Conservation (phyloP, 352 stramenopile genomes). For the Pelagophyceae sp. region DNA sequence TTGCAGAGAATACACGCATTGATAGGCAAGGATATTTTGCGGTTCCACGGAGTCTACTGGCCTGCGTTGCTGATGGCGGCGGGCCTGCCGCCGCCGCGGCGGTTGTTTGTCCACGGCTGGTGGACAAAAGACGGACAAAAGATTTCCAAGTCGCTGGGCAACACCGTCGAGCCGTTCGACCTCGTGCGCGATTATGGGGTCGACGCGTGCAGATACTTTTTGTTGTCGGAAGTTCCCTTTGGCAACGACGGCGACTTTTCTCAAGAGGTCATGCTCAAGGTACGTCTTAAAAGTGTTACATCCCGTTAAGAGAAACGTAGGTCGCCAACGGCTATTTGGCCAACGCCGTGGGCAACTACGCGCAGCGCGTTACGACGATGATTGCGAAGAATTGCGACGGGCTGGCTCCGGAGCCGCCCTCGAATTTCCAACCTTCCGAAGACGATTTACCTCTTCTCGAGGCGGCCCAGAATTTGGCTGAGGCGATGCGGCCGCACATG, state of each 20-base stretch:
- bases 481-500: slow-evolving; percentile 38
- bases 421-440: slow-evolving; percentile 27
- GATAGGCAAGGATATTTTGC: slow-evolving; percentile 99
- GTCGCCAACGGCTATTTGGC: slow-evolving; percentile 60
- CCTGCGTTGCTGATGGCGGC: slow-evolving; percentile 89
- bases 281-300: too few species aligned
- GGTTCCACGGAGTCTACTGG: slow-evolving; percentile 98
- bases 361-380: slow-evolving; percentile 57
- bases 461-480: slow-evolving; percentile 35
- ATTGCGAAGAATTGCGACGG: slow-evolving; percentile 60
- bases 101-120: slow-evolving; percentile 93
- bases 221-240: slow-evolving; percentile 66
- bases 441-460: slow-evolving; percentile 54
- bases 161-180: slow-evolving; percentile 91
- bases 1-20: too few species aligned
- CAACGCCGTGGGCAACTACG: slow-evolving; percentile 67
- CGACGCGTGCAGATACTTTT: slow-evolving; percentile 65
- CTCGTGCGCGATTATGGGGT: slow-evolving; percentile 70
- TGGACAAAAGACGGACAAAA: slow-evolving; percentile 97
- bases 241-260: slow-evolving; percentile 67
- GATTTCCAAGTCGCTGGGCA: slow-evolving; percentile 98
- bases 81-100: slow-evolving; percentile 78
- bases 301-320: too few species aligned
- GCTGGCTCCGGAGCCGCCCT: not conserved
- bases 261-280: slow-evolving; percentile 52